Percentiles rank a stretch among this genome's conserved stretches.
Evolutionary conservation across 805 yeast genomes (phyloP).

Genomic region (Zygosaccharomyces siamensis): DNA sequence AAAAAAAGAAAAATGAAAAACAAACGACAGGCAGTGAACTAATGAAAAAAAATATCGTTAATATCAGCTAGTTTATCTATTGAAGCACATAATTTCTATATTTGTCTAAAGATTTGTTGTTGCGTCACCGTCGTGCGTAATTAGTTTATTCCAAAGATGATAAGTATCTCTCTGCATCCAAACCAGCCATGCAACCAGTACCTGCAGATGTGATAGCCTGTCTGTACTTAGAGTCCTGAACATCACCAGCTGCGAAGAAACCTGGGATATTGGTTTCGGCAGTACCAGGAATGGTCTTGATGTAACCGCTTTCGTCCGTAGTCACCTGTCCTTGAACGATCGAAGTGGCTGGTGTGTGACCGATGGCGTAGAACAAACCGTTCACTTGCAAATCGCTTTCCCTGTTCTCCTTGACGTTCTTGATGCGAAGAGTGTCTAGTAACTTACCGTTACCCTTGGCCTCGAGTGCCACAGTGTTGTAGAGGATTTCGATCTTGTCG

Average conservation of each 20-base stretch:
- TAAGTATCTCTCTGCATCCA: constrained; percentile 84
- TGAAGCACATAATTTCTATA: constrained; percentile 1
- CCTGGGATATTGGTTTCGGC: constrained; percentile 82
- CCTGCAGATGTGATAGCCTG: constrained; percentile 99
- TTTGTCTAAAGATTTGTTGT: not conserved
- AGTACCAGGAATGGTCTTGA: constrained; percentile 85
- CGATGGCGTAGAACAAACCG: constrained; percentile 97
- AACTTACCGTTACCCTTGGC: constrained; percentile 93
- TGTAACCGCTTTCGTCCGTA: constrained; percentile 83
- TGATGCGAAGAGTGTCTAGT: constrained; percentile 57
- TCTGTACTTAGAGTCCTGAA: constrained; percentile 93
- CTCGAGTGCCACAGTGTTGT: constrained; percentile 77
- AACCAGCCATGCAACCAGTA: constrained; percentile 98
- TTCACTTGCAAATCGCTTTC: constrained; percentile 66
- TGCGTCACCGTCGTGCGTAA: not conserved
- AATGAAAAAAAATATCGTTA: not conserved
- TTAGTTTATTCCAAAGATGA: constrained; percentile 47
- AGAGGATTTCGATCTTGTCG: constrained; percentile 86
- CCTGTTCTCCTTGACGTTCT: constrained; percentile 69
- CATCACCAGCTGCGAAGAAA: constrained; percentile 98
- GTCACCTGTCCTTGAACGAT: constrained; percentile 75
- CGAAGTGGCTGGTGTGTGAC: constrained; percentile 91
- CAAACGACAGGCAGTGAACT: too few species aligned
- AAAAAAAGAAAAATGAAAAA: not conserved
- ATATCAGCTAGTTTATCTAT: not conserved